Evolutionary conservation across 2,329 filamentous ascomycete species (phyloP).

Genomic region (Penicillium brasilianum): DNA sequence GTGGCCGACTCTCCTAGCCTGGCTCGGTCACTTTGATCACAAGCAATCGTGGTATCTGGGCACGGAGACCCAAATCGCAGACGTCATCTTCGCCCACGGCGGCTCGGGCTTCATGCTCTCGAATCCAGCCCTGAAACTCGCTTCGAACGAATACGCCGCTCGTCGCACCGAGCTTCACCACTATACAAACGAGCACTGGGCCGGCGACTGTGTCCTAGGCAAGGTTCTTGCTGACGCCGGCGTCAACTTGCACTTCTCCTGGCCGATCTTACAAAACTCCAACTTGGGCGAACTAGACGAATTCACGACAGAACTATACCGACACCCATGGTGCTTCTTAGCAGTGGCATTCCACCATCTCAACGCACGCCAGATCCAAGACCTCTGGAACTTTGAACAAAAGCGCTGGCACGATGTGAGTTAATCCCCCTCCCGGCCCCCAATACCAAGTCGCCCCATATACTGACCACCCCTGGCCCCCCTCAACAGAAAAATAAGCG

Average conservation of each 20-base stretch:
- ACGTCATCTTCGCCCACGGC: constrained; percentile 58
- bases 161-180: constrained; percentile 52
- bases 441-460: background rate
- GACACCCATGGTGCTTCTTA: constrained; percentile 57
- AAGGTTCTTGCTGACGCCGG: constrained; percentile 54
- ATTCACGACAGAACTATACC: constrained; percentile 46
- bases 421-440: constrained; percentile 8
- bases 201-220: constrained; percentile 57
- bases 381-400: constrained; percentile 54
- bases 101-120: constrained; percentile 61
- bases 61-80: constrained; percentile 58
- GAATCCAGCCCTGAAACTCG: constrained; percentile 53
- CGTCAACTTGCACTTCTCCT: constrained; percentile 52
- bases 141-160: constrained; percentile 49
- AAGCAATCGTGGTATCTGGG: constrained; percentile 58
- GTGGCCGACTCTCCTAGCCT: constrained; percentile 59
- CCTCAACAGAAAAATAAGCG: constrained; percentile 30
- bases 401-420: constrained; percentile 66
- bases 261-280: constrained; percentile 54
- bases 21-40: constrained; percentile 58
- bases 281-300: constrained; percentile 52
- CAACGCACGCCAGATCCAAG: constrained; percentile 47
- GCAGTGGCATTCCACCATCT: constrained; percentile 58
- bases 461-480: background rate
- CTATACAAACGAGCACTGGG: constrained; percentile 54